Percentiles rank a stretch among this genome's conserved stretches.
Conservation (phyloP, 371 early-diverging fungal genomes). For the Haplosporangium sp. region DNA sequence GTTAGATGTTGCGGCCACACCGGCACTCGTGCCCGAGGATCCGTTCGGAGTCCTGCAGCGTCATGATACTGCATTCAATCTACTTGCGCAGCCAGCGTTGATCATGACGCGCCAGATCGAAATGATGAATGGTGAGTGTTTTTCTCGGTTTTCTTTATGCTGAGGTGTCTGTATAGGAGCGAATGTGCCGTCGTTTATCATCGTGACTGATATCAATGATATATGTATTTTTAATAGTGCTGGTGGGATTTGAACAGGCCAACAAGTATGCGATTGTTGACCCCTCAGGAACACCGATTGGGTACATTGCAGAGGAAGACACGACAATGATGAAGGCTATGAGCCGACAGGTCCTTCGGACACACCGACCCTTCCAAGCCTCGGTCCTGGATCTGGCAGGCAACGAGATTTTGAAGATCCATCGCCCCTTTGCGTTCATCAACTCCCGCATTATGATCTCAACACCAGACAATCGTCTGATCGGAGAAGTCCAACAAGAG, state of each 20-base stretch:
- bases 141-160: not conserved
- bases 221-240: slow-evolving; percentile 16
- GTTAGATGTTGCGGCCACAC: slow-evolving; percentile 44
- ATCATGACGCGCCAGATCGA: slow-evolving; percentile 84
- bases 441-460: slow-evolving; percentile 81
- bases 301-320: slow-evolving; percentile 86
- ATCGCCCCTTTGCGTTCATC: slow-evolving; percentile 82
- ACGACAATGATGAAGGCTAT: slow-evolving; percentile 68
- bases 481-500: slow-evolving; percentile 91
- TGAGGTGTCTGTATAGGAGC: too few relatives aligned
- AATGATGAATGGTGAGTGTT: slow-evolving; percentile 74
- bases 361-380: slow-evolving; percentile 85
- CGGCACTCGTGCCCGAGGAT: slow-evolving; percentile 51
- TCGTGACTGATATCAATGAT: not conserved
- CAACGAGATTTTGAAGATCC: slow-evolving; percentile 77
- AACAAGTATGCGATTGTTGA: slow-evolving; percentile 88
- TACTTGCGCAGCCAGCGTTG: slow-evolving; percentile 70
- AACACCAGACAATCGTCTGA: slow-evolving; percentile 68
- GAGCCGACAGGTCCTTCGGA: slow-evolving; percentile 79
- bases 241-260: slow-evolving; percentile 86
- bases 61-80: slow-evolving; percentile 52
- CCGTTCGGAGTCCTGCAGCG: slow-evolving; percentile 44
- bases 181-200: too few relatives aligned
- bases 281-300: slow-evolving; percentile 75
- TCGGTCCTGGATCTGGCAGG: slow-evolving; percentile 78